These are phyloP conservation scores for Lachancea quebecensis DNA, from an alignment of 805 yeast genomes.

Conservation along the genomic window DNA sequence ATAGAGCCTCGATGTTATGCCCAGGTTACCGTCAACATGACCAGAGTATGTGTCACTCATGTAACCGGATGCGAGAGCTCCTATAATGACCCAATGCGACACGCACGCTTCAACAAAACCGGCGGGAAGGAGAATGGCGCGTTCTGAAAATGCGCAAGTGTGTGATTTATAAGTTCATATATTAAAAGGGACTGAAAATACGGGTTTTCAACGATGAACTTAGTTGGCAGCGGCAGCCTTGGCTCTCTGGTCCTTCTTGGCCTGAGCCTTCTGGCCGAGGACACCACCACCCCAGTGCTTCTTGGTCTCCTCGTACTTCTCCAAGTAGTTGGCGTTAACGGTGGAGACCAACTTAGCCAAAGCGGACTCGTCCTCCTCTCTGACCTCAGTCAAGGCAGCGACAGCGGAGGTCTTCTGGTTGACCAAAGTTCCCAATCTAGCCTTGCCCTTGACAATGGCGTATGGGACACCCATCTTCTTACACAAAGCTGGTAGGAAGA, in stretches of 20 bases:
- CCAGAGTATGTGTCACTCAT: too few species aligned
- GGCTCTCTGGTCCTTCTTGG: slow-evolving; percentile 71
- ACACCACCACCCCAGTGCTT: slow-evolving; percentile 99
- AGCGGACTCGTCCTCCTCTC: slow-evolving; percentile 89
- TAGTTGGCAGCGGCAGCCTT: slow-evolving; percentile 41
- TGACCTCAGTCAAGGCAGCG: slow-evolving; percentile 94
- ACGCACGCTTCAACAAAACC: slow-evolving; percentile 10
- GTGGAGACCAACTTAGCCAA: slow-evolving; percentile 89
- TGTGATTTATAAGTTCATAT: slow-evolving; percentile 5
- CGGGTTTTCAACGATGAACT: slow-evolving; percentile 10
- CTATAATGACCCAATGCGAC: slow-evolving; percentile 7
- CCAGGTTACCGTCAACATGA: slow-evolving; percentile 2
- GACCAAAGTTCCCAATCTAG: slow-evolving; percentile 94
- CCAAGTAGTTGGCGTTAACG: slow-evolving; percentile 86
- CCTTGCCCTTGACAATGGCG: slow-evolving; percentile 97
- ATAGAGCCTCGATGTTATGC: background rate
- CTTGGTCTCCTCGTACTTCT: slow-evolving; percentile 91
- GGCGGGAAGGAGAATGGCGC: slow-evolving; percentile 1
- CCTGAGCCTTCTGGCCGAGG: slow-evolving; percentile 91
- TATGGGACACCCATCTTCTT: slow-evolving; percentile 99
- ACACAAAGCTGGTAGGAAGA: slow-evolving; percentile 97
- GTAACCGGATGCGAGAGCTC: background rate
- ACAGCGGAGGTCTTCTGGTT: slow-evolving; percentile 97
- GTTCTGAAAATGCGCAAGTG: background rate
- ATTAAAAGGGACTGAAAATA: slow-evolving; percentile 2